Conservation (phyloP, 75 land plant genomes). For the Azolla pinnata region DNA sequence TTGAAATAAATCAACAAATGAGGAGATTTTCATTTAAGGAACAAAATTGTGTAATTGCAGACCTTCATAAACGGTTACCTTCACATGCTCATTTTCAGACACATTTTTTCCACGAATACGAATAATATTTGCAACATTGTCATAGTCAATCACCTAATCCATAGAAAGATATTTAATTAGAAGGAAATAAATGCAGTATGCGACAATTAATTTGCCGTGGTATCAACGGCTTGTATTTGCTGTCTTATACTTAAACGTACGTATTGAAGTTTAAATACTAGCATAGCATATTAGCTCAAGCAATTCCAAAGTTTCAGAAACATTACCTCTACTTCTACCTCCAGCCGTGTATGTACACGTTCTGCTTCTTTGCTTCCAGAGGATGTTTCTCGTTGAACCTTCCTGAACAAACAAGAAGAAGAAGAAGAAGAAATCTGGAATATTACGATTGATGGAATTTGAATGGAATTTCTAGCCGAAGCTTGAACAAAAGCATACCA, state of each 20-base stretch:
- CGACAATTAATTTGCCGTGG: too few species aligned
- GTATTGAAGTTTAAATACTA: too few species aligned
- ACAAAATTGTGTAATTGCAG: not conserved
- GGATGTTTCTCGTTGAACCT: constrained; percentile 64
- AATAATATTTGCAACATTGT: constrained; percentile 68
- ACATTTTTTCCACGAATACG: constrained; percentile 87
- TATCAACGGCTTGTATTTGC: too few species aligned
- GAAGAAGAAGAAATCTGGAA: too few species aligned
- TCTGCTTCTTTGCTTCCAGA: constrained; percentile 80
- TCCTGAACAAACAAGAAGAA: constrained; percentile 28
- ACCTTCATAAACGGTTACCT: constrained; percentile 23
- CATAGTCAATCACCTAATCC: constrained; percentile 57
- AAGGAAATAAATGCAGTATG: too few species aligned
- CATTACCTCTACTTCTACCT: constrained; percentile 71
- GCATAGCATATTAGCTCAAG: too few species aligned
- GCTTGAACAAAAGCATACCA: too few species aligned
- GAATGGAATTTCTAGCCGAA: too few species aligned
- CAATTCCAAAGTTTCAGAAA: too few species aligned
- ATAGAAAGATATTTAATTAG: too few species aligned
- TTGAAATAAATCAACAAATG: not conserved
- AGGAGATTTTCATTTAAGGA: not conserved
- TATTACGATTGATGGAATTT: too few species aligned
- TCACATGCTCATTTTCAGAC: constrained; percentile 76
- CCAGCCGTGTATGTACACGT: constrained; percentile 69
- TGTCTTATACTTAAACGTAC: too few species aligned